These are phyloP conservation scores for Cucurbita moschata DNA, from an alignment of 306 rosid species.

Conservation along the genomic window DNA sequence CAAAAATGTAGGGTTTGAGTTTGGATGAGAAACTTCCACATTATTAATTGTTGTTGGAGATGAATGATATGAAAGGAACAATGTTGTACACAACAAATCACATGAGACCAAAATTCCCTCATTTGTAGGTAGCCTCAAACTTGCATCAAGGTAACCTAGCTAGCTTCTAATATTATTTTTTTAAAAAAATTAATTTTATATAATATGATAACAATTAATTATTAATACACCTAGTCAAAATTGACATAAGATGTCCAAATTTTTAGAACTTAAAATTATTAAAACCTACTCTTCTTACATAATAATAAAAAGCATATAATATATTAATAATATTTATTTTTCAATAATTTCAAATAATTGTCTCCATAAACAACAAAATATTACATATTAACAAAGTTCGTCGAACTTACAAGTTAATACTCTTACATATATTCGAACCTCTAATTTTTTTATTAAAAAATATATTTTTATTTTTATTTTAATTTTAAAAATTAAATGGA, in stretches of 20 bases:
- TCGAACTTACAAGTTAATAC: not conserved
- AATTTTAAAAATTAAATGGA: not conserved
- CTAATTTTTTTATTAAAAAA: too few species aligned
- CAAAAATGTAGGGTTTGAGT: too few species aligned
- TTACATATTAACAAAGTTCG: not conserved
- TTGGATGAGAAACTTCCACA: too few species aligned
- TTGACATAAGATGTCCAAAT: not conserved
- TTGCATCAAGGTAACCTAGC: not conserved
- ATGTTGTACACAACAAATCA: not conserved
- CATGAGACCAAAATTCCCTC: not conserved
- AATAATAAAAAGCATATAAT: not conserved
- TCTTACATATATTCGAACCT: too few species aligned
- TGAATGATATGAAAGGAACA: not conserved
- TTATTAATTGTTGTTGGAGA: not conserved
- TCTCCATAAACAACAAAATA: not conserved
- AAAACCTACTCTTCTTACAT: not conserved
- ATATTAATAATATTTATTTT: not conserved
- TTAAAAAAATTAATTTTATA: not conserved
- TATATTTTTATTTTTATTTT: too few species aligned
- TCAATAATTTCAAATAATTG: not conserved
- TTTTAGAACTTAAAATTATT: not conserved
- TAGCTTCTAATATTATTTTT: not conserved
- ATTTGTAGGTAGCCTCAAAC: not conserved
- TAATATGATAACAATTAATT: not conserved
- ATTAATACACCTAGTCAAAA: not conserved